phyloP scores from a whole-genome alignment of 768 basidiomycete genomes.

The Lactifluus subvellereus region DNA sequence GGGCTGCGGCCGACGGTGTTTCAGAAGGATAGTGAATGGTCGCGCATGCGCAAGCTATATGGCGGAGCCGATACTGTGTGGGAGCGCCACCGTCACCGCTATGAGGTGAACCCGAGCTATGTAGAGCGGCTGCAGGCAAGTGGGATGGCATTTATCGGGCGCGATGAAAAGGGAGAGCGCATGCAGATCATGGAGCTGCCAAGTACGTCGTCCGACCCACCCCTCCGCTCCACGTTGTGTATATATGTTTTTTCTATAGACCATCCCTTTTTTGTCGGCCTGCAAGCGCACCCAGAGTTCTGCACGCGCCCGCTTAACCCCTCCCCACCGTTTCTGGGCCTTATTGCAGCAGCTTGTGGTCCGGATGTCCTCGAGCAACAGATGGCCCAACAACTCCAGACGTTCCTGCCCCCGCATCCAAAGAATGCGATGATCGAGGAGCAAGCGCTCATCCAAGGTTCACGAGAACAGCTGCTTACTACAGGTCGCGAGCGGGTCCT shows the following conservation, averaged over 20 bases:
- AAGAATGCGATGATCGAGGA: slow-evolving; percentile 69
- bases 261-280: slow-evolving; percentile 88
- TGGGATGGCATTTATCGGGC: slow-evolving; percentile 77
- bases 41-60: slow-evolving; percentile 71
- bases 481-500: slow-evolving; percentile 20
- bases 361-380: slow-evolving; percentile 59
- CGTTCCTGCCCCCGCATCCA: slow-evolving; percentile 72
- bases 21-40: slow-evolving; percentile 66
- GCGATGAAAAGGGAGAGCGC: slow-evolving; percentile 92
- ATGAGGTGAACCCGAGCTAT: slow-evolving; percentile 91
- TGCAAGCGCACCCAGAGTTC: slow-evolving; percentile 98
- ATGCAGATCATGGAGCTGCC: slow-evolving; percentile 94
- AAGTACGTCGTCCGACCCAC: slow-evolving; percentile 42
- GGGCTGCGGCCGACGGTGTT: slow-evolving; percentile 96
- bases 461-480: slow-evolving; percentile 23
- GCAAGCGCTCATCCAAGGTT: slow-evolving; percentile 41
- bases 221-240: not conserved
- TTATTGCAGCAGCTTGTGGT: slow-evolving; percentile 76
- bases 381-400: slow-evolving; percentile 52
- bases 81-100: slow-evolving; percentile 95
- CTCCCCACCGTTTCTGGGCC: slow-evolving; percentile 94
- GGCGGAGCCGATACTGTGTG: slow-evolving; percentile 77
- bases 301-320: slow-evolving; percentile 98
- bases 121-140: slow-evolving; percentile 64
- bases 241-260: slow-evolving; percentile 39